A percentile compares a stretch with the other conserved stretches of the same genome.
phyloP scores from a whole-genome alignment of 139 green algal genomes.

The Chlamydomonas sphaeroides region DNA sequence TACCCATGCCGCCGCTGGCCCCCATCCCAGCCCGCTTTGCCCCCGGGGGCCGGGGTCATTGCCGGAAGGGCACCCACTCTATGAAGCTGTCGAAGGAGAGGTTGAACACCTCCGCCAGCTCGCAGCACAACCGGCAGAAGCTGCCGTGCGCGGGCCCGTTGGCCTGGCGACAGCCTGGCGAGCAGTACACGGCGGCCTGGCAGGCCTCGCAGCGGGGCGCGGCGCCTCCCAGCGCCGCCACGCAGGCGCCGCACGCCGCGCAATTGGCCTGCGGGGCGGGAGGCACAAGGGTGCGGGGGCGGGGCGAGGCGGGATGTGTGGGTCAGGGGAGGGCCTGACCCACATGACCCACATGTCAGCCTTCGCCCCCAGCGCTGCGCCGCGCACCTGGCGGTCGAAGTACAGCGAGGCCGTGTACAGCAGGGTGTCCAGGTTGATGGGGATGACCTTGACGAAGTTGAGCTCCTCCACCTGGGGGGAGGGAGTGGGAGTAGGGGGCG shows the following conservation, averaged over 20 bases:
- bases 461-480: constrained; percentile 27
- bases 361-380: not conserved
- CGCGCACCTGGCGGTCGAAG: constrained; percentile 47
- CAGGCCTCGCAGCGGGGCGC: constrained; percentile 43
- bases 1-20: no score
- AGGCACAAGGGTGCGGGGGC: no score
- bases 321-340: no score
- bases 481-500: no score
- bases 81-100: constrained; percentile 56
- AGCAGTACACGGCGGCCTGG: constrained; percentile 55
- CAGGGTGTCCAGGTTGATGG: constrained; percentile 50
- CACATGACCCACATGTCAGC: no score
- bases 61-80: constrained; percentile 46
- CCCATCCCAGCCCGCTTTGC: no score
- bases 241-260: constrained; percentile 24
- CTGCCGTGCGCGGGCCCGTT: constrained; percentile 22
- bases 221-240: constrained; percentile 18
- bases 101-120: constrained; percentile 49
- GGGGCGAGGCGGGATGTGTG: not conserved
- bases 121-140: constrained; percentile 44
- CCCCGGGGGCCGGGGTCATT: not conserved
- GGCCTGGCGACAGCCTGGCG: constrained; percentile 8
- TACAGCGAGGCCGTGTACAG: constrained; percentile 55
- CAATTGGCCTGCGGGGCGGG: constrained; percentile 24
- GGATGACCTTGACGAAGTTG: constrained; percentile 57